These are phyloP conservation scores for Hibiscus trionum DNA, from an alignment of 345 rosid species.

Conservation along the genomic window DNA sequence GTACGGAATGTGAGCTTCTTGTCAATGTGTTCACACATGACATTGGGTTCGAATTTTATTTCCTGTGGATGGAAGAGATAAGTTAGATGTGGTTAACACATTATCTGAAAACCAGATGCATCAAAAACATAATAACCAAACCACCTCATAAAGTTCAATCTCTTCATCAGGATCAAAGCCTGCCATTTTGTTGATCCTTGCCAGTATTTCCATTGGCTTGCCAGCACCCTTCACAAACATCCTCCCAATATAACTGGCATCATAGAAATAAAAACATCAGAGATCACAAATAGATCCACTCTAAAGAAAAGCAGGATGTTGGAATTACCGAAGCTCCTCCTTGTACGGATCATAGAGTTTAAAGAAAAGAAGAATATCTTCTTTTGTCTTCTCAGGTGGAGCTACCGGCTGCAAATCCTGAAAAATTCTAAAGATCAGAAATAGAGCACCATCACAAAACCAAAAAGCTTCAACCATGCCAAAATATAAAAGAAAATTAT, in stretches of 20 bases:
- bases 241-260: constrained; percentile 65
- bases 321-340: constrained; percentile 58
- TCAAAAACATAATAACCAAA: not conserved
- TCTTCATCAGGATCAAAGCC: constrained; percentile 83
- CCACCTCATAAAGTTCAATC: constrained; percentile 82
- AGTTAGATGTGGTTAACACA: not conserved
- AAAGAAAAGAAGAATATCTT: constrained; percentile 85
- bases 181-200: constrained; percentile 78
- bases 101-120: not conserved
- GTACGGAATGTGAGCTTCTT: constrained; percentile 56
- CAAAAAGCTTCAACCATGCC: constrained; percentile 5
- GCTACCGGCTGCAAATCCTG: constrained; percentile 68
- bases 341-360: constrained; percentile 79
- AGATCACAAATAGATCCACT: not conserved
- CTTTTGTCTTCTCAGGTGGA: constrained; percentile 66
- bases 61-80: constrained; percentile 44
- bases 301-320: constrained; percentile 3
- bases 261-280: constrained; percentile 3
- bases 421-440: constrained; percentile 10
- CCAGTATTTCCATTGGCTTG: constrained; percentile 66
- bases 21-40: constrained; percentile 83
- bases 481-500: constrained; percentile 5
- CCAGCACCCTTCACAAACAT: constrained; percentile 72
- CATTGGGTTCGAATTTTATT: constrained; percentile 82
- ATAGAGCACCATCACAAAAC: not conserved